Evolutionary conservation across 352 stramenopile genomes (phyloP).

Genomic region (Phytophthora sojae): DNA sequence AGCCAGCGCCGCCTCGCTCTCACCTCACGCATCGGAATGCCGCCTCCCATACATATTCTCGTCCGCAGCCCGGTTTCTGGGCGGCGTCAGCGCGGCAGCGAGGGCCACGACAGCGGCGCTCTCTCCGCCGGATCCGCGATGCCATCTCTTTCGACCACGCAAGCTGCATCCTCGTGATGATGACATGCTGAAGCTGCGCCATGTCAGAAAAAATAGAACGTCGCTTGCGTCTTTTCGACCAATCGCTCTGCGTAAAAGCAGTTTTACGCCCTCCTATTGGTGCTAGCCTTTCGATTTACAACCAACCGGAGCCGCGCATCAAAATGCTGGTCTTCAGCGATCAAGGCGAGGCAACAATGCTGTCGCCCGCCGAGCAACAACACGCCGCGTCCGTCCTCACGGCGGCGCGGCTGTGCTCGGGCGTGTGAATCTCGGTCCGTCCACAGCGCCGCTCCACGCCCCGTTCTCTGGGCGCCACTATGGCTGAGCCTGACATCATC

Average conservation of each 20-base stretch:
- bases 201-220: slow-evolving; percentile 1
- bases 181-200: slow-evolving; percentile 20
- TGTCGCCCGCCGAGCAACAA: slow-evolving; percentile 5
- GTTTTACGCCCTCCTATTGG: neutral
- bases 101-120: slow-evolving; percentile 8
- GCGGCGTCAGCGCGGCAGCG: slow-evolving; percentile 8
- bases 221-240: neutral
- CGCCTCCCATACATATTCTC: neutral
- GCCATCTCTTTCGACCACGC: slow-evolving; percentile 10
- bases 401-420: neutral
- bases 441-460: neutral
- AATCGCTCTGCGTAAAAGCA: neutral
- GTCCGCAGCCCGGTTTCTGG: neutral
- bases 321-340: slow-evolving; percentile 21
- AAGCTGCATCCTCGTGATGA: slow-evolving; percentile 19
- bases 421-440: slow-evolving; percentile 14
- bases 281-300: neutral
- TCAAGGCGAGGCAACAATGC: neutral
- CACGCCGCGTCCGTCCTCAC: neutral
- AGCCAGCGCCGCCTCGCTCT: no score
- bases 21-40: no score
- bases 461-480: slow-evolving; percentile 19
- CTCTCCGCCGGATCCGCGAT: neutral
- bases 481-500: slow-evolving; percentile 46
- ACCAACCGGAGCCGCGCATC: slow-evolving; percentile 5